A percentile compares a stretch with the other conserved stretches of the same genome.
Conservation (phyloP, 192 early-diverging fungal species). For the Linnemannia elongata region DNA sequence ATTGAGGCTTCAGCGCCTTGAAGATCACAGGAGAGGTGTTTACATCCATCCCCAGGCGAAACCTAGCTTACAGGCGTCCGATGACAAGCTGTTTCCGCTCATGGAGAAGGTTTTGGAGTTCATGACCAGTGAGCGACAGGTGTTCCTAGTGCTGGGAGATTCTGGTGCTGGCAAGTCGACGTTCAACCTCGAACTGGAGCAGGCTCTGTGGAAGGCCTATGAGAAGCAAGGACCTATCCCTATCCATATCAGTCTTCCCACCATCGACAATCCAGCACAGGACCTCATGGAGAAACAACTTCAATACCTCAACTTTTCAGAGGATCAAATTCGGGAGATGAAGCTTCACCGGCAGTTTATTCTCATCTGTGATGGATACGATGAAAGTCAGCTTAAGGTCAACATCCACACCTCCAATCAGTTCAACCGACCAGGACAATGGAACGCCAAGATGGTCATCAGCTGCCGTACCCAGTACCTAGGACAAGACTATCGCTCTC, state of each 20-base stretch:
- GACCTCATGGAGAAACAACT: background rate
- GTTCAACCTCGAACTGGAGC: background rate
- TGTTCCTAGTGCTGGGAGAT: conserved; percentile 10
- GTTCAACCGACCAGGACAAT: background rate
- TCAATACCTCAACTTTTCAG: background rate
- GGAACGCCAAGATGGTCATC: background rate
- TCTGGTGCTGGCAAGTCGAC: conserved; percentile 14
- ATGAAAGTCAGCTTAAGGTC: background rate
- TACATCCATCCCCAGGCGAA: conserved; percentile 10
- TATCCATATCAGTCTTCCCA: background rate
- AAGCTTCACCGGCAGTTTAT: background rate
- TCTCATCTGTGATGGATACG: conserved; percentile 8
- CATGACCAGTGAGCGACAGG: background rate
- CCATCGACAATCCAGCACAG: background rate
- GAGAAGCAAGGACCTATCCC: background rate
- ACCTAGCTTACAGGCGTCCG: background rate
- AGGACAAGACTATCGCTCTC: background rate
- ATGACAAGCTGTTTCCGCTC: background rate
- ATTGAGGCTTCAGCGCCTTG: background rate
- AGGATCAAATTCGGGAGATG: background rate
- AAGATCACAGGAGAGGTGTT: background rate
- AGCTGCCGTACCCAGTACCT: conserved; percentile 10
- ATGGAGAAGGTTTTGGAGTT: background rate
- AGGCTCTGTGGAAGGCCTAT: background rate
- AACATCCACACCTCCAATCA: background rate